Evolutionary conservation across 2,329 filamentous ascomycete species (phyloP).

Genomic region (Neobulgaria alba): DNA sequence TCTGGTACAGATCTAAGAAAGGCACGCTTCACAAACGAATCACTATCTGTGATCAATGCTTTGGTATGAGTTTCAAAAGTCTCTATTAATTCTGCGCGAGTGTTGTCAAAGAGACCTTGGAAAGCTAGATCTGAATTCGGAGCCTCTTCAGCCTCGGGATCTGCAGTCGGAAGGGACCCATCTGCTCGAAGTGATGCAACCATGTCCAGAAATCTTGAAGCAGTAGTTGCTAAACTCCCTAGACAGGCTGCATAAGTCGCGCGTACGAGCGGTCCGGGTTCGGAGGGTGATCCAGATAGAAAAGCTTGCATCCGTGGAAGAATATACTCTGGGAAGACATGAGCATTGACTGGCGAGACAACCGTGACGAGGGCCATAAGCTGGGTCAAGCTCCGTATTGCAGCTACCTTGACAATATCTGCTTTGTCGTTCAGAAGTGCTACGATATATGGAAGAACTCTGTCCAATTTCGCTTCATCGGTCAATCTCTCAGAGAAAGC

Average conservation of each 20-base stretch:
- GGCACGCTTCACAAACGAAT: slow-evolving; percentile 78
- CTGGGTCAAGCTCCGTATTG: slow-evolving; percentile 80
- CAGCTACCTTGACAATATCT: slow-evolving; percentile 77
- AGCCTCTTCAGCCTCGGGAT: slow-evolving; percentile 72
- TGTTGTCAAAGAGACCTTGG: slow-evolving; percentile 78
- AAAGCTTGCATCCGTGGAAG: slow-evolving; percentile 56
- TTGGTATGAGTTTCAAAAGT: slow-evolving; percentile 86
- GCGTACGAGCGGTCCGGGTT: slow-evolving; percentile 63
- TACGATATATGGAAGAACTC: slow-evolving; percentile 85
- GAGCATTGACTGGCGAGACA: slow-evolving; percentile 70
- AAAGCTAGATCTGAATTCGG: slow-evolving; percentile 60
- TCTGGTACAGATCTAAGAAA: slow-evolving; percentile 88
- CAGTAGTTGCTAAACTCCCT: slow-evolving; percentile 78
- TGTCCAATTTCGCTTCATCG: slow-evolving; percentile 91
- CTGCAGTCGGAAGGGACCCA: slow-evolving; percentile 66
- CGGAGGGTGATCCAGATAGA: slow-evolving; percentile 40
- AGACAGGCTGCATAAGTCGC: slow-evolving; percentile 91
- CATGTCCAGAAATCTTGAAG: slow-evolving; percentile 79
- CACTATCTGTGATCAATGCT: slow-evolving; percentile 75
- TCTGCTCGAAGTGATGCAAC: slow-evolving; percentile 81
- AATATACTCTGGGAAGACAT: slow-evolving; percentile 61
- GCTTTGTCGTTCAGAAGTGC: slow-evolving; percentile 72
- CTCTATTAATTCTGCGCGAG: slow-evolving; percentile 72
- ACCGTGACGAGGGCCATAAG: slow-evolving; percentile 78
- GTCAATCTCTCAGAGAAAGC: slow-evolving; percentile 87